A percentile compares a stretch with the other conserved stretches of the same genome.
phyloP scores from a whole-genome alignment of 2,329 filamentous ascomycete species.

The Diplodia mutila region DNA sequence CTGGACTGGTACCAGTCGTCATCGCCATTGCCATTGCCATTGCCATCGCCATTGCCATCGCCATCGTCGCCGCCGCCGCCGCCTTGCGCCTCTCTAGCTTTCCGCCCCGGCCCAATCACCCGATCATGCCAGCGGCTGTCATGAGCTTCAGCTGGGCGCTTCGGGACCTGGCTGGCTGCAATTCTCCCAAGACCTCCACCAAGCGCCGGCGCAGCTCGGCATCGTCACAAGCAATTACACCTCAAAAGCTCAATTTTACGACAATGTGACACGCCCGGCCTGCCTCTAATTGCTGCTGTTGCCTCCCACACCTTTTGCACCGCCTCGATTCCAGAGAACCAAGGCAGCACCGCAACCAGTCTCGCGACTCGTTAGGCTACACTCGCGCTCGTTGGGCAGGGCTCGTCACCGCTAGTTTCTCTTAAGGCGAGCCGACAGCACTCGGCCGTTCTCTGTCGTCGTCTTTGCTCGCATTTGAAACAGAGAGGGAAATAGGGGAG shows the following conservation, averaged over 20 bases:
- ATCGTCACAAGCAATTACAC: constrained; percentile 11
- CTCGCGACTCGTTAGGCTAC: constrained; percentile 4
- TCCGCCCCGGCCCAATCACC: background rate
- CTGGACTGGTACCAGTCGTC: too few species aligned
- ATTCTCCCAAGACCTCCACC: background rate
- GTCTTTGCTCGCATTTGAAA: background rate
- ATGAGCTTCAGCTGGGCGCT: background rate
- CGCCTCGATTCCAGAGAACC: background rate
- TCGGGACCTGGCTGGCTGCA: background rate
- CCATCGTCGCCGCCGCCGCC: too few species aligned
- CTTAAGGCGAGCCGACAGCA: background rate
- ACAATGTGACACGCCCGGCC: background rate
- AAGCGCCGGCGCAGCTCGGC: constrained; percentile 3
- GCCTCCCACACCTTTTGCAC: constrained; percentile 17
- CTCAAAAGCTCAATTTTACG: background rate
- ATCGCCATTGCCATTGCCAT: too few species aligned
- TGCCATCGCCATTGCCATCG: too few species aligned
- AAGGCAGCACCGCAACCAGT: background rate
- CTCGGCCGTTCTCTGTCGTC: background rate
- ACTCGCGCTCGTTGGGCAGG: background rate
- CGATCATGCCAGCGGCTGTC: background rate
- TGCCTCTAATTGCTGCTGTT: background rate
- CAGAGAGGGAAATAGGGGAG: constrained; percentile 9
- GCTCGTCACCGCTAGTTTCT: constrained; percentile 8
- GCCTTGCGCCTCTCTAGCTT: background rate